Conservation (phyloP, 2,329 filamentous ascomycete species). For the Moelleriella libera region DNA sequence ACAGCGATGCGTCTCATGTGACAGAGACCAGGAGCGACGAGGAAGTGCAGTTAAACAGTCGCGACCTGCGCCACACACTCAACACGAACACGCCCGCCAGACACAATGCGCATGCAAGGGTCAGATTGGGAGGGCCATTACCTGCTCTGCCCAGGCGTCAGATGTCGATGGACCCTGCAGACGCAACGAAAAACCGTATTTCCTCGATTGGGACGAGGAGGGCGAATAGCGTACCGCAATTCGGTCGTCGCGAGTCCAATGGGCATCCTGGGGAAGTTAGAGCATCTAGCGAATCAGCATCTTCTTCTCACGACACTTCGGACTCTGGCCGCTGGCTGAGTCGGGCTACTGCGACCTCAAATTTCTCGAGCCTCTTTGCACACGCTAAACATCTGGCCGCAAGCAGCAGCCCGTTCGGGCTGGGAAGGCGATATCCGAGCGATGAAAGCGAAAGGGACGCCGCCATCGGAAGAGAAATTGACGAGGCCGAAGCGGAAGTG, state of each 20-base stretch:
- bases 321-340: constrained; percentile 5
- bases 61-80: background rate
- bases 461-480: constrained; percentile 10
- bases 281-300: background rate
- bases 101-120: background rate
- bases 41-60: constrained; percentile 2
- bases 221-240: background rate
- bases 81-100: background rate
- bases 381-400: constrained; percentile 4
- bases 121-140: background rate
- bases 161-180: background rate
- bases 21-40: constrained; percentile 1
- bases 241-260: background rate
- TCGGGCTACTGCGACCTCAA: constrained; percentile 3
- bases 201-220: background rate
- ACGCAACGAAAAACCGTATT: background rate
- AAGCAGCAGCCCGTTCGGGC: constrained; percentile 5
- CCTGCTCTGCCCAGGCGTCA: background rate
- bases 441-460: constrained; percentile 10
- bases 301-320: constrained; percentile 3
- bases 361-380: constrained; percentile 3
- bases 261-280: background rate
- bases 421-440: constrained; percentile 2
- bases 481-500: constrained; percentile 5
- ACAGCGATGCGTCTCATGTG: background rate